Conservation (phyloP, 2,329 filamentous ascomycete species). For the Apiospora koreana region DNA sequence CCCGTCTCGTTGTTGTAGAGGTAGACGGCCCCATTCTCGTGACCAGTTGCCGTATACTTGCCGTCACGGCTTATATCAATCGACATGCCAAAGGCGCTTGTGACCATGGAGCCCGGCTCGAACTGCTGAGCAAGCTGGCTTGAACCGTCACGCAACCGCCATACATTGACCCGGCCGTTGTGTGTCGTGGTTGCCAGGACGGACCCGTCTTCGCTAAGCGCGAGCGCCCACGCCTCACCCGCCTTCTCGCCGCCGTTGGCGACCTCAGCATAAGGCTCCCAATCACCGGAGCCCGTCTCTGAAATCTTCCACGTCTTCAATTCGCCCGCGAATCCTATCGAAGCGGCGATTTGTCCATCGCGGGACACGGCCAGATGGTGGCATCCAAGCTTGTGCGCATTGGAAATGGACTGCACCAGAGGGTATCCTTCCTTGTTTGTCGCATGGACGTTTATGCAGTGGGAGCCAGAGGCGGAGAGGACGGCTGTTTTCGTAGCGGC, state of each 20-base stretch:
- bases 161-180: constrained; percentile 86
- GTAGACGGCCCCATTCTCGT: constrained; percentile 90
- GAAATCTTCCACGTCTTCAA: constrained; percentile 77
- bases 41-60: constrained; percentile 84
- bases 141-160: constrained; percentile 64
- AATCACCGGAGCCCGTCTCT: constrained; percentile 60
- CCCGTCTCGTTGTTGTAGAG: constrained; percentile 93
- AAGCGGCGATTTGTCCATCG: constrained; percentile 73
- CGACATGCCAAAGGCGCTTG: constrained; percentile 87
- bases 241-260: constrained; percentile 37
- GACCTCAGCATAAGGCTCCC: constrained; percentile 50
- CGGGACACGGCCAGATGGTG: constrained; percentile 79
- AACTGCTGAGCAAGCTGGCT: constrained; percentile 74
- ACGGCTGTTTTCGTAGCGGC: constrained; percentile 74
- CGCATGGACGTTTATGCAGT: constrained; percentile 78
- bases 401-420: constrained; percentile 75
- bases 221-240: constrained; percentile 83
- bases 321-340: constrained; percentile 86
- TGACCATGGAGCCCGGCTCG: constrained; percentile 69
- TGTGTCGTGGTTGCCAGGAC: constrained; percentile 86
- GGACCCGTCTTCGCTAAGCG: constrained; percentile 79
- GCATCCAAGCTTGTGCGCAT: constrained; percentile 84
- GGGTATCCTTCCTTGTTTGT: constrained; percentile 72
- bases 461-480: constrained; percentile 83
- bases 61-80: constrained; percentile 82